Base-by-base conservation (phyloP, 306 rosid species). In the Spatholobus suberectus region DNA sequence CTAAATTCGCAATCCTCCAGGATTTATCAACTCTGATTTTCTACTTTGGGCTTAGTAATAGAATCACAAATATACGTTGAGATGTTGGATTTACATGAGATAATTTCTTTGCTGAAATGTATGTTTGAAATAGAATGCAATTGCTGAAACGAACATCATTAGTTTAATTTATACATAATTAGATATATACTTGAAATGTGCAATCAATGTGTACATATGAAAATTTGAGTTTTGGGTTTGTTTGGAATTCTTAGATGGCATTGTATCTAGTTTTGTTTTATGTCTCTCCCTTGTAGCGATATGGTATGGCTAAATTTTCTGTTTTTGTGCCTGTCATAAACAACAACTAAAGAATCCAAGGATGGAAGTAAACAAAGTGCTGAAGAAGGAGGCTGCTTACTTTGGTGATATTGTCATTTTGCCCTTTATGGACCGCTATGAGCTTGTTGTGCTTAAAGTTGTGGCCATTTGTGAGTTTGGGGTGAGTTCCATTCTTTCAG, bases 371-470 rank as follows among this genome's bases (percentile, higher is more conserved):
- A 94, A 94, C 83, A 87, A 87, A 32, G 87, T 88, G 87, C 84
- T 94, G 79, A 94, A 94, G 85, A 90, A 88, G 85, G 98, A 94
- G 89, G 97, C 97, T 27, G 88, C 91, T 84, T 94, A 89, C 87
- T 94, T 94, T 40, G 97, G 97, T 65, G 98, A 94, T 82, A 85
- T 94, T 47, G 92, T 94, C 81, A 94, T 94, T 82, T 76, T 94
- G 85, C 97, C 96, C 77, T 93, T 92, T 84, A 92, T 92, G 98
- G 98, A 94, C 75, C 98, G 85, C 85, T 94, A 94, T 17, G 98
- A 94, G 89, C 97, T 94, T 86, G 97, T 92, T 57, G 97, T 92
- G 58, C 92, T 94, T 44, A 94, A 94, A 89, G 92, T 97, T 63
- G 89, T 94, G n/a, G 89, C 98, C 79, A 93, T 94, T 75, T 91